Evolutionary conservation across 192 early-diverging fungal genomes (phyloP).

Genomic region (Blastocladiella britannica): DNA sequence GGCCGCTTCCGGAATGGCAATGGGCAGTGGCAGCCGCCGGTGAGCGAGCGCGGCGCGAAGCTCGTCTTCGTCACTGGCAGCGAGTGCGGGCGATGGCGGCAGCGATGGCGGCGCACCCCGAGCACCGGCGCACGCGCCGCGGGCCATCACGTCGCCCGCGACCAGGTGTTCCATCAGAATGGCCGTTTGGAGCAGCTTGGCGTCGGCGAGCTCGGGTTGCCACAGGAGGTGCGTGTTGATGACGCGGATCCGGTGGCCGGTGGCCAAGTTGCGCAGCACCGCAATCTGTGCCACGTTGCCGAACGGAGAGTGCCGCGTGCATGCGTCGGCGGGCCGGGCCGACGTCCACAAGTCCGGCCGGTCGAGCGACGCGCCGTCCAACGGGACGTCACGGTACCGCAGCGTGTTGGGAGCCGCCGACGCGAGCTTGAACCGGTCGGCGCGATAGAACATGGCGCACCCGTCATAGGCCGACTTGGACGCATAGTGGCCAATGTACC

Average conservation of each 20-base stretch:
- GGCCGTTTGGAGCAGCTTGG: conserved; percentile 2
- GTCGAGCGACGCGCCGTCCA: not conserved
- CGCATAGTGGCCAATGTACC: not conserved
- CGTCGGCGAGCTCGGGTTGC: conserved; percentile 2
- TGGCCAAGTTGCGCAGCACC: not conserved
- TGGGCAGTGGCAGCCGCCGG: not conserved
- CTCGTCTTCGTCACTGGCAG: too few relatives aligned
- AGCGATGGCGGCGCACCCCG: too few relatives aligned
- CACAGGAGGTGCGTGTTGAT: conserved; percentile 3
- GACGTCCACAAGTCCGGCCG: not conserved
- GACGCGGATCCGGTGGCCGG: conserved; percentile 1
- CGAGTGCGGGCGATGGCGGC: not conserved
- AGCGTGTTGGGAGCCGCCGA: not conserved
- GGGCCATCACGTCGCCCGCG: too few relatives aligned
- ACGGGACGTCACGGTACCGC: not conserved
- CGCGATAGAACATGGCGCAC: not conserved
- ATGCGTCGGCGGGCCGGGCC: not conserved
- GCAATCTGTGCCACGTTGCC: conserved; percentile 3
- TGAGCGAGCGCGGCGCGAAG: not conserved
- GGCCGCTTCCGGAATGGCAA: not conserved
- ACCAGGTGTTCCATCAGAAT: conserved; percentile 4
- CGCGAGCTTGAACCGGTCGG: not conserved
- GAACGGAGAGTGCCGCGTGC: not conserved
- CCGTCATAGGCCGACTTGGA: not conserved
- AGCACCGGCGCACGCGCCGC: too few relatives aligned